A percentile compares a stretch with the other conserved stretches of the same genome.
Evolutionary conservation across 202 grass and related monocot genomes (phyloP).

Genomic region (Bolboschoenoplectus hybrid): DNA sequence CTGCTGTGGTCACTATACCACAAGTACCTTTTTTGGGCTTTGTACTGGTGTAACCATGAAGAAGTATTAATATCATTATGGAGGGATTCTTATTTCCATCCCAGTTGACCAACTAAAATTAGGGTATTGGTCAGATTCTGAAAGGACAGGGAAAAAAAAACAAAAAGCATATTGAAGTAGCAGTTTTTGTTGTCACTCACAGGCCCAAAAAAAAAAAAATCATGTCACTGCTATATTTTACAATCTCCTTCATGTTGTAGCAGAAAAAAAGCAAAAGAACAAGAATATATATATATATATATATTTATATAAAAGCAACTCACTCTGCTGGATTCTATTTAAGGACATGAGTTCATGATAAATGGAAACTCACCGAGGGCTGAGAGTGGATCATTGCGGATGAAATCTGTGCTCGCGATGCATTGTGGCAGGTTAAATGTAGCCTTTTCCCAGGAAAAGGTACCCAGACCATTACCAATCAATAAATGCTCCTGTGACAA

Average conservation of each 20-base stretch:
- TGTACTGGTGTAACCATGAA: not conserved
- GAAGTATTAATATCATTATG: not conserved
- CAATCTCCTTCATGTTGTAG: not conserved
- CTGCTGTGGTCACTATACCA: not conserved
- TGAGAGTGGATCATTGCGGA: conserved; percentile 4
- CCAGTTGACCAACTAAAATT: not conserved
- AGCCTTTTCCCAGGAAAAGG: conserved; percentile 60
- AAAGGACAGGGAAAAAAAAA: not conserved
- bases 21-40: not conserved
- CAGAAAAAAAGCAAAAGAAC: not conserved
- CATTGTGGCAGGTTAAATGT: conserved; percentile 40
- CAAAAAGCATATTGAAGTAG: not conserved
- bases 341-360: not conserved
- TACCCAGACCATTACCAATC: conserved; percentile 45
- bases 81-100: not conserved
- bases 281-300: not conserved
- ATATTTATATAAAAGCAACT: not conserved
- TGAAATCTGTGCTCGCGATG: conserved; percentile 40
- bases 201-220: not conserved
- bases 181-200: not conserved
- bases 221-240: not conserved
- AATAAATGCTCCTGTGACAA: conserved; percentile 59
- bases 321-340: not conserved
- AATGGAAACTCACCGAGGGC: conserved; percentile 27
- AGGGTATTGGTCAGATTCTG: not conserved